These are phyloP conservation scores for Penicillium digitatum DNA, from an alignment of 2,329 filamentous ascomycete genomes.

Conservation along the genomic window DNA sequence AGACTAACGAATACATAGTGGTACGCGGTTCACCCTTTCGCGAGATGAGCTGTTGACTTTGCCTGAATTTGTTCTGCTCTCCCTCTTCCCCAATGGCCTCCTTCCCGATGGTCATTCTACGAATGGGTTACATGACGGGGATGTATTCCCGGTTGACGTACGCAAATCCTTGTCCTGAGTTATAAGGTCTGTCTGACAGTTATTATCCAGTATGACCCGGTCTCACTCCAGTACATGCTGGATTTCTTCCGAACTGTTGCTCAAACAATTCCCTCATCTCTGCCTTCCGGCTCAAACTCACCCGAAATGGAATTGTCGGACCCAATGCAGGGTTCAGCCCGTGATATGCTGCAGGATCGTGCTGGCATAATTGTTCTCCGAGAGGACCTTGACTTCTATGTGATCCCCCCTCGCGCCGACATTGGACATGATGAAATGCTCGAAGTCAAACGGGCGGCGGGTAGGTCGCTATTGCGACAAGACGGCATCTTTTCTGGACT, in stretches of 20 bases:
- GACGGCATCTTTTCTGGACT: constrained; percentile 94
- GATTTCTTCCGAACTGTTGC: constrained; percentile 96
- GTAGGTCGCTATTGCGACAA: constrained; percentile 78
- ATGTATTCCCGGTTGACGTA: constrained; percentile 96
- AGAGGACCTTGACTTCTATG: constrained; percentile 97
- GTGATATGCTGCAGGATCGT: constrained; percentile 77
- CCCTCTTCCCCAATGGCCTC: constrained; percentile 97
- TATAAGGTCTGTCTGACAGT: not conserved
- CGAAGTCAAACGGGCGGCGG: constrained; percentile 88
- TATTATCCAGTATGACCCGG: constrained; percentile 77
- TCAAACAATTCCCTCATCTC: constrained; percentile 75
- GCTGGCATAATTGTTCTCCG: constrained; percentile 95
- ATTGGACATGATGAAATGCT: constrained; percentile 90
- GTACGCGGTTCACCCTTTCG: constrained; percentile 87
- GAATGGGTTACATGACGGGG: constrained; percentile 85
- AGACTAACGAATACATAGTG: constrained; percentile 53
- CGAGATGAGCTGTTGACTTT: constrained; percentile 91
- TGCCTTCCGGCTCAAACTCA: constrained; percentile 61
- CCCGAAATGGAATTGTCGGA: constrained; percentile 62
- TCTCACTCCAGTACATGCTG: constrained; percentile 96
- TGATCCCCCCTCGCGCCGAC: constrained; percentile 78
- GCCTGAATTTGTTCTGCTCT: constrained; percentile 93
- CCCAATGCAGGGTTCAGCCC: constrained; percentile 63
- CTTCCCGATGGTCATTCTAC: constrained; percentile 87
- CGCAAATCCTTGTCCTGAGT: constrained; percentile 40